phyloP scores from a whole-genome alignment of 2,329 filamentous ascomycete species.

The Aulographum hederae region DNA sequence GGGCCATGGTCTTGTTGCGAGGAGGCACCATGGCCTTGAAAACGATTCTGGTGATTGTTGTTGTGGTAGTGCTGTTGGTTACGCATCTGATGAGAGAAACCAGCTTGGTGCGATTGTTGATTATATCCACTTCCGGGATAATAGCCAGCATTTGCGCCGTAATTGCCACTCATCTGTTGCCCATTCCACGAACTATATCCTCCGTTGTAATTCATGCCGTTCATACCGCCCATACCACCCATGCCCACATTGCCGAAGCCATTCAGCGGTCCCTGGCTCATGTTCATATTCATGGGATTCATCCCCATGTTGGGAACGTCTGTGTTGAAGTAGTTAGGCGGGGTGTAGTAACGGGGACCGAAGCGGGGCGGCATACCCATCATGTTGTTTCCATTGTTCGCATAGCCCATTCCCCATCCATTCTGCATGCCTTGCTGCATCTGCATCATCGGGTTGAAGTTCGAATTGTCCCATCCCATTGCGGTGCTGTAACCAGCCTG shows the following conservation, averaged over 20 bases:
- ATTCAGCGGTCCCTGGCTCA: too few species aligned
- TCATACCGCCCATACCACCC: slow-evolving; percentile 46
- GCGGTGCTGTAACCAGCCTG: slow-evolving; percentile 1
- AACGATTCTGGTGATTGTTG: slow-evolving; percentile 58
- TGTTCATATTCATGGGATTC: slow-evolving; percentile 59
- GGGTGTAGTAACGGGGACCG: slow-evolving; percentile 4
- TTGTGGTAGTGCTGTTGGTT: slow-evolving; percentile 36
- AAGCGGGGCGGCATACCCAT: slow-evolving; percentile 52
- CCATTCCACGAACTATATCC: slow-evolving; percentile 52
- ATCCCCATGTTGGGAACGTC: slow-evolving; percentile 74
- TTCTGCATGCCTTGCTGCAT: slow-evolving; percentile 29
- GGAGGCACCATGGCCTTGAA: slow-evolving; percentile 46
- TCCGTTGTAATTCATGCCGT: slow-evolving; percentile 50
- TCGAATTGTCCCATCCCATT: slow-evolving; percentile 14
- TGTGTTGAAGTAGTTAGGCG: slow-evolving; percentile 15
- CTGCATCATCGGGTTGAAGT: slow-evolving; percentile 60
- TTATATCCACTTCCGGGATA: slow-evolving; percentile 34
- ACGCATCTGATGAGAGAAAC: slow-evolving; percentile 23
- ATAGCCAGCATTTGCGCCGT: slow-evolving; percentile 35
- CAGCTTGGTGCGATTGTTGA: slow-evolving; percentile 26
- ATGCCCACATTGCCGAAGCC: too few species aligned
- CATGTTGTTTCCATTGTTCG: slow-evolving; percentile 67
- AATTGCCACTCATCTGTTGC: slow-evolving; percentile 54
- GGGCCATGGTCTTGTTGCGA: slow-evolving; percentile 19
- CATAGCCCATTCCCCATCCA: slow-evolving; percentile 60